phyloP scores from a whole-genome alignment of 2,329 filamentous ascomycete species.

The Pestalotiopsis sp. region DNA sequence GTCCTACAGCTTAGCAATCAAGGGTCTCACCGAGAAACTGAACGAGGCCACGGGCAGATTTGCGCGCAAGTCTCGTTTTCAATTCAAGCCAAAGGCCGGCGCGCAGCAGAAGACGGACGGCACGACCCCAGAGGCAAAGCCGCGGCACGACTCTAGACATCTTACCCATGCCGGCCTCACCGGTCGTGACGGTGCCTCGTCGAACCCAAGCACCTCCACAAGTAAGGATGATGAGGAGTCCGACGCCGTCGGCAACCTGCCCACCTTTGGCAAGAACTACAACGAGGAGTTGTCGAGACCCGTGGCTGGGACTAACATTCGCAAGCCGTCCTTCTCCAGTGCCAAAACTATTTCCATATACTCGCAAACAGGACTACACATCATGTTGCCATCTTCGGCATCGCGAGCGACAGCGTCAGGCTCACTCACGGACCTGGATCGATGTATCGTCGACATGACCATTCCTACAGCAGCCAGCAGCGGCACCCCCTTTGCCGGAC shows the following conservation, averaged over 20 bases:
- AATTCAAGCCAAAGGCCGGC: conserved; percentile 70
- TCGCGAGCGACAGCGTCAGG: conserved; percentile 74
- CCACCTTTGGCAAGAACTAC: conserved; percentile 44
- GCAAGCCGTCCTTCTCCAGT: conserved; percentile 66
- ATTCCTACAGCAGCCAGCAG: conserved; percentile 55
- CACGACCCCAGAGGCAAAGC: background rate
- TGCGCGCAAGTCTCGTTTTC: conserved; percentile 78
- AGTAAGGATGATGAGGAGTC: conserved; percentile 22
- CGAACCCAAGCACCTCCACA: conserved; percentile 4
- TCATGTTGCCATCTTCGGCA: conserved; percentile 74
- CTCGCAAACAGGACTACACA: conserved; percentile 69
- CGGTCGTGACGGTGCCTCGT: background rate
- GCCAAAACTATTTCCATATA: conserved; percentile 66
- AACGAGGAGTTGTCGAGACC: conserved; percentile 56
- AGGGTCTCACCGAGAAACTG: conserved; percentile 77
- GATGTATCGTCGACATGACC: conserved; percentile 82
- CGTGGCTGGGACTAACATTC: conserved; percentile 36
- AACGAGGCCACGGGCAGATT: conserved; percentile 69
- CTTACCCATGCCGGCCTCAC: background rate
- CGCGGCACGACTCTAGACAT: background rate
- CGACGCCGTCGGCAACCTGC: conserved; percentile 41
- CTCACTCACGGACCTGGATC: conserved; percentile 68
- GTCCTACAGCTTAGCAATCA: conserved; percentile 82
- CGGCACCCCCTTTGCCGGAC: conserved; percentile 69
- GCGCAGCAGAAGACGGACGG: conserved; percentile 25